Evolutionary conservation across 768 basidiomycete species (phyloP).

Genomic region (Tubosaeta sp.): DNA sequence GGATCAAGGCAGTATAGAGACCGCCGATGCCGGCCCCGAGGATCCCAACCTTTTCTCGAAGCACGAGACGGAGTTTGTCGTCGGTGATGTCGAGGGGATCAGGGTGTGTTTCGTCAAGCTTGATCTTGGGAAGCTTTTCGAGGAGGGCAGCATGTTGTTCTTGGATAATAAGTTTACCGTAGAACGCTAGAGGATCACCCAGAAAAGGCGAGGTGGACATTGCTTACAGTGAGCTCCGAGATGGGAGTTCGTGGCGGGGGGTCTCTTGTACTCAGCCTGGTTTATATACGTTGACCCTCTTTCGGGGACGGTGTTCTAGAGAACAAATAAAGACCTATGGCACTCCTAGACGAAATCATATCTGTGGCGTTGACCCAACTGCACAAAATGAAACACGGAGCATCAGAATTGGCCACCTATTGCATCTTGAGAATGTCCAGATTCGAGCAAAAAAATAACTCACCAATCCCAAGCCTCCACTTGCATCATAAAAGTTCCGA

Average conservation of each 20-base stretch:
- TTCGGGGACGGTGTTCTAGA: neutral
- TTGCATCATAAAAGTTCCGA: too few relatives aligned
- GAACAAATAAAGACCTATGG: neutral
- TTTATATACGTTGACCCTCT: neutral
- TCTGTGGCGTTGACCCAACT: neutral
- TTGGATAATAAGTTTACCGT: conserved; percentile 14
- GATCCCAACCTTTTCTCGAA: conserved; percentile 14
- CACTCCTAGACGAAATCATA: neutral
- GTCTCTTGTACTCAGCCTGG: too few relatives aligned
- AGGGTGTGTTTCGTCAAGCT: neutral
- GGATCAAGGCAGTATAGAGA: conserved; percentile 42
- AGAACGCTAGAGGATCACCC: conserved; percentile 17
- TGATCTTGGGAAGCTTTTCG: neutral
- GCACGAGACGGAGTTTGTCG: neutral
- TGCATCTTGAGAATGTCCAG: neutral
- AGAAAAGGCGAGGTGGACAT: conserved; percentile 10
- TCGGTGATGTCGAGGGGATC: neutral
- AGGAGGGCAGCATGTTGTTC: neutral
- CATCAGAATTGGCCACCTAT: neutral
- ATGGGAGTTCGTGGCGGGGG: neutral
- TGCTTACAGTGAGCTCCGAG: neutral
- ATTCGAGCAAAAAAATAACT: neutral
- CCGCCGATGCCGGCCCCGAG: conserved; percentile 28
- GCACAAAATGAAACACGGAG: neutral
- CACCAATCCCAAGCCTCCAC: neutral